A percentile compares a stretch with the other conserved stretches of the same genome.
Evolutionary conservation across 2,329 filamentous ascomycete genomes (phyloP).

Genomic region (Aspergillus sp.): DNA sequence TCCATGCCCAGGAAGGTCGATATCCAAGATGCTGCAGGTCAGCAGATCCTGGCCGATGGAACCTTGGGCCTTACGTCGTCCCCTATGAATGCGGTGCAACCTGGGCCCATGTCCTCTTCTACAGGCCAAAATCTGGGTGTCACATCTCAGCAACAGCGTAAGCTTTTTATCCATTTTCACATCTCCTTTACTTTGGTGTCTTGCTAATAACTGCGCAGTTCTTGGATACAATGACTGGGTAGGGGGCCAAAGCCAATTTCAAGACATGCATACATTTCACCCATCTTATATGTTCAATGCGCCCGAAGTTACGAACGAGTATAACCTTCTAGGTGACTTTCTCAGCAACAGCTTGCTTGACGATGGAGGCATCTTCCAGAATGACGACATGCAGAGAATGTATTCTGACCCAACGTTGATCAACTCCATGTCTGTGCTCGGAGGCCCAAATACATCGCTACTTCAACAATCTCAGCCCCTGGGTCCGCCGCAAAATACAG

Average conservation of each 20-base stretch:
- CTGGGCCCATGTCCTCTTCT: slow-evolving; percentile 62
- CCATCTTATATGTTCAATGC: slow-evolving; percentile 92
- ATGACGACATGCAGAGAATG: slow-evolving; percentile 63
- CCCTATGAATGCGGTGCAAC: slow-evolving; percentile 59
- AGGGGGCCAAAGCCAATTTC: slow-evolving; percentile 74
- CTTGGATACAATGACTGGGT: slow-evolving; percentile 84
- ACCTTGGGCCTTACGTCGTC: slow-evolving; percentile 52
- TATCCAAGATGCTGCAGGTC: slow-evolving; percentile 55
- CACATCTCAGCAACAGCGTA: slow-evolving; percentile 74
- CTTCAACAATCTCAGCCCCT: slow-evolving; percentile 38
- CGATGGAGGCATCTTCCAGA: slow-evolving; percentile 69
- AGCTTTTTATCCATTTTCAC: slow-evolving; percentile 39
- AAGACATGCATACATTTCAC: slow-evolving; percentile 93
- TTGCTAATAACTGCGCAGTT: slow-evolving; percentile 54
- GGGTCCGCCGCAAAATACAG: slow-evolving; percentile 30
- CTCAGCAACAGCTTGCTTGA: slow-evolving; percentile 88
- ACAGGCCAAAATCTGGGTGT: slow-evolving; percentile 64
- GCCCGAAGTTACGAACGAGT: slow-evolving; percentile 95
- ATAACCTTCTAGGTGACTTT: slow-evolving; percentile 95
- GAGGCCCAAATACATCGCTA: slow-evolving; percentile 30
- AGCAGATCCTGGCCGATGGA: slow-evolving; percentile 42
- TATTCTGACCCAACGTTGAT: slow-evolving; percentile 60
- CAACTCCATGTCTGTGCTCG: slow-evolving; percentile 42
- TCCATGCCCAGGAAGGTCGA: slow-evolving; percentile 56
- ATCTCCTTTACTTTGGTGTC: slow-evolving; percentile 8